Conservation (phyloP, 169 alveolate species). For the Eimeria brunetti region DNA sequence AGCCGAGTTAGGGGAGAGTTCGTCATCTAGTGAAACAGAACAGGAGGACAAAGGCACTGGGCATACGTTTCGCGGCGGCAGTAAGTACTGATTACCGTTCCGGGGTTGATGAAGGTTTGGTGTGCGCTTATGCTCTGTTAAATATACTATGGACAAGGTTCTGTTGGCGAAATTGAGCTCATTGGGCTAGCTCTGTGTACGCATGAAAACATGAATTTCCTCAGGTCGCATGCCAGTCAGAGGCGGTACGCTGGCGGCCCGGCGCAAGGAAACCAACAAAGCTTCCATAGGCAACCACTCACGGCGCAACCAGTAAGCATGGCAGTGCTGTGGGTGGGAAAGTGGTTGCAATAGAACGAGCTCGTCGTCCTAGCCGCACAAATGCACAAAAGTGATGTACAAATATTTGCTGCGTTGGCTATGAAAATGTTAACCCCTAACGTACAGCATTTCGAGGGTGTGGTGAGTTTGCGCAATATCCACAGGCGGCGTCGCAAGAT, state of each 20-base stretch:
- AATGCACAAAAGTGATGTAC: not conserved
- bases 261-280: constrained; percentile 69
- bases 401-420: not conserved
- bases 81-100: not conserved
- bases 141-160: not conserved
- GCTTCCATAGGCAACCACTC: constrained; percentile 60
- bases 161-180: not conserved
- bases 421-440: not conserved
- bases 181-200: not conserved
- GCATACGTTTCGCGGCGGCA: not conserved
- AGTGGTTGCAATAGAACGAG: not conserved
- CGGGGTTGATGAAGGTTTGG: not conserved
- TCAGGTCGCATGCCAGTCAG: constrained; percentile 65
- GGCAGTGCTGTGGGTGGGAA: not conserved
- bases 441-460: not conserved
- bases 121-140: not conserved
- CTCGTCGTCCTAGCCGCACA: not conserved
- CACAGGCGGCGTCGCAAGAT: constrained; percentile 62
- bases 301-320: constrained; percentile 64
- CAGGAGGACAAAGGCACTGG: constrained; percentile 1
- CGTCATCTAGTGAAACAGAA: constrained; percentile 27
- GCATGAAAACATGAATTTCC: not conserved
- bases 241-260: constrained; percentile 68
- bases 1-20: constrained; percentile 47
- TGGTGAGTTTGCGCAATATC: not conserved